Conservation (phyloP, 306 rosid genomes). For the Prosopis cineraria region DNA sequence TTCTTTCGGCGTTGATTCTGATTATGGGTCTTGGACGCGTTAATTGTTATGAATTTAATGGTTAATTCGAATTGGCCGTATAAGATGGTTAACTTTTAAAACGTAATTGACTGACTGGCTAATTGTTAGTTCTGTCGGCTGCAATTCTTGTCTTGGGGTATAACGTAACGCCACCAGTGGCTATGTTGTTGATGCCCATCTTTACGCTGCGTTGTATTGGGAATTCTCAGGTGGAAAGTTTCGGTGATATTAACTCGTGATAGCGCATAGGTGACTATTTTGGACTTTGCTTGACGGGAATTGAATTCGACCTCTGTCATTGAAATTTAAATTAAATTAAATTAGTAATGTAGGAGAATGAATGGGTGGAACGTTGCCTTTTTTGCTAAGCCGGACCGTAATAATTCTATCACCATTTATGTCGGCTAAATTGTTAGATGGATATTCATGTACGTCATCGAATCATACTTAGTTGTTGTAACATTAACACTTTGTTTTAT, state of each 20-base stretch:
- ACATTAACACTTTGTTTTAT: background rate
- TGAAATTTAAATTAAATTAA: background rate
- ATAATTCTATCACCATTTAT: background rate
- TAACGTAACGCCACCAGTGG: background rate
- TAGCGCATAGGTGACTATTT: constrained; percentile 26
- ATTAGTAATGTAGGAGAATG: background rate
- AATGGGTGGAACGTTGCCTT: background rate
- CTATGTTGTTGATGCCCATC: background rate
- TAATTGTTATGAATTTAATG: constrained; percentile 30
- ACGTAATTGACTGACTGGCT: constrained; percentile 3
- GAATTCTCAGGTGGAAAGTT: background rate
- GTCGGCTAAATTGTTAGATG: background rate
- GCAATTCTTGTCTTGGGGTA: background rate
- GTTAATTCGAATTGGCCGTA: background rate
- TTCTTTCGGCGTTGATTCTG: background rate
- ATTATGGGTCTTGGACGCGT: background rate
- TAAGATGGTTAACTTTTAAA: background rate
- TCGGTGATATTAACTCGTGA: constrained; percentile 22
- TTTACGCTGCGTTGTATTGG: constrained; percentile 21
- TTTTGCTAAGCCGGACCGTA: background rate
- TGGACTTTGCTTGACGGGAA: constrained; percentile 20
- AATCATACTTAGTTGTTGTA: background rate
- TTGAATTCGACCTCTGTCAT: background rate
- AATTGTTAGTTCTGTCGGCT: background rate
- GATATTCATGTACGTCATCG: background rate